A percentile compares a stretch with the other conserved stretches of the same genome.
phyloP scores from a whole-genome alignment of 2,329 filamentous ascomycete species.

The Ophiocordyceps camponoti-leonardi region DNA sequence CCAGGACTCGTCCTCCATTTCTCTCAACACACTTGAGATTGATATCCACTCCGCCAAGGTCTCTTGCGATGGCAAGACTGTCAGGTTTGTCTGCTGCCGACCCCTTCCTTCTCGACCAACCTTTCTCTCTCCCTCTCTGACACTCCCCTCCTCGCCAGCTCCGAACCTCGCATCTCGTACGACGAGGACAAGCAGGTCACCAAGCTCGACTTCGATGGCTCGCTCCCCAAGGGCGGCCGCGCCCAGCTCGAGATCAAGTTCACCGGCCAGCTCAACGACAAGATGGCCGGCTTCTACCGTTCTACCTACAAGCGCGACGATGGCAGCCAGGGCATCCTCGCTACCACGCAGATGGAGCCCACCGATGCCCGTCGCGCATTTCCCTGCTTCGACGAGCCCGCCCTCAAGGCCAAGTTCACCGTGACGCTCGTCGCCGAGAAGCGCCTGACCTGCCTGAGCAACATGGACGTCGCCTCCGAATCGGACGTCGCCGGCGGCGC shows the following conservation, averaged over 20 bases:
- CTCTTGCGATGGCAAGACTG: constrained; percentile 27
- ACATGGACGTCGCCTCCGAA: constrained; percentile 85
- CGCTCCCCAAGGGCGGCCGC: constrained; percentile 57
- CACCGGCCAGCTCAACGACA: constrained; percentile 68
- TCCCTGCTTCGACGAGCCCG: constrained; percentile 92
- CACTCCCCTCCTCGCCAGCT: constrained; percentile 2
- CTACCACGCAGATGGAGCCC: constrained; percentile 90
- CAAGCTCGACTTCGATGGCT: constrained; percentile 61
- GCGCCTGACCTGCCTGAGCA: constrained; percentile 79
- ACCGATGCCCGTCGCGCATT: constrained; percentile 87
- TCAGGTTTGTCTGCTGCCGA: constrained; percentile 20
- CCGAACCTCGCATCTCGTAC: constrained; percentile 39
- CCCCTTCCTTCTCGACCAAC: not conserved
- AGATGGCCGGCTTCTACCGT: constrained; percentile 95
- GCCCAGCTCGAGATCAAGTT: constrained; percentile 47
- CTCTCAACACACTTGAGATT: constrained; percentile 75
- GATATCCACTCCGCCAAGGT: constrained; percentile 52
- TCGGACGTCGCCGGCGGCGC: constrained; percentile 24
- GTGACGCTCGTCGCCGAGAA: constrained; percentile 84
- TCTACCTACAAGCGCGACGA: constrained; percentile 78
- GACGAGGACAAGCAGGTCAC: constrained; percentile 68
- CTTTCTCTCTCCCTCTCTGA: not conserved
- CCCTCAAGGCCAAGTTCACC: constrained; percentile 83
- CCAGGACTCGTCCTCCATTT: constrained; percentile 70
- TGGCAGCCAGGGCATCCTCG: constrained; percentile 66